Conservation (phyloP, 176 grass and related monocot species). For the Paspalum notatum region DNA sequence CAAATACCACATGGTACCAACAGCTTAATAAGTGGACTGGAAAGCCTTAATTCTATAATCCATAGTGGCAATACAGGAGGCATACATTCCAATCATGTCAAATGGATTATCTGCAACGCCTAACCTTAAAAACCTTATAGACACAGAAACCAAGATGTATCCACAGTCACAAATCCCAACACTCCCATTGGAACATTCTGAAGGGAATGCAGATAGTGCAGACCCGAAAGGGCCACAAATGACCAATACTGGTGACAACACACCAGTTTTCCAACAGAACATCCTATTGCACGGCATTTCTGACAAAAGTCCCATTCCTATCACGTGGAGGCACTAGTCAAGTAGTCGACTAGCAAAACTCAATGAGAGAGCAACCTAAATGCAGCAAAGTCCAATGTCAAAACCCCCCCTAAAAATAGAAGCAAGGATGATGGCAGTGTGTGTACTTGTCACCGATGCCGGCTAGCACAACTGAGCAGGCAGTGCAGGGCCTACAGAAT, state of each 20-base stretch:
- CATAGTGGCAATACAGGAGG: not conserved
- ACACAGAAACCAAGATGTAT: not conserved
- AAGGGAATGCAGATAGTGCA: conserved; percentile 30
- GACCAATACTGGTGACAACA: not conserved
- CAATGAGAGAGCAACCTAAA: not conserved
- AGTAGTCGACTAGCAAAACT: conserved; percentile 14
- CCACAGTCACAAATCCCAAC: not conserved
- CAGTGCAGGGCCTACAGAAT: conserved; percentile 47
- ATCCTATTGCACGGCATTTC: not conserved
- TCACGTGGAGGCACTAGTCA: conserved; percentile 25
- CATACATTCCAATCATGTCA: conserved; percentile 16
- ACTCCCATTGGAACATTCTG: not conserved
- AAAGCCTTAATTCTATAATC: not conserved
- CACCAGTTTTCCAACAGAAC: not conserved
- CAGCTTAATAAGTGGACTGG: not conserved
- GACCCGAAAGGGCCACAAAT: not conserved
- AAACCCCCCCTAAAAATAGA: conserved; percentile 47
- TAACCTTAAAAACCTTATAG: not conserved
- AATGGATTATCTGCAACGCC: conserved; percentile 1
- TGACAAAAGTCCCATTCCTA: conserved; percentile 19
- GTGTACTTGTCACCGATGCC: conserved; percentile 24
- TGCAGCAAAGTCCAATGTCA: not conserved
- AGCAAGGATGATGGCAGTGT: conserved; percentile 23
- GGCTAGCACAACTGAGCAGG: conserved; percentile 29
- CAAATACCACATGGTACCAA: conserved; percentile 9